Evolutionary conservation across 495 filamentous ascomycete species (phyloP), one percentile per base, ranked within the genome.

Genomic region (Penicillium samsonianum): DNA sequence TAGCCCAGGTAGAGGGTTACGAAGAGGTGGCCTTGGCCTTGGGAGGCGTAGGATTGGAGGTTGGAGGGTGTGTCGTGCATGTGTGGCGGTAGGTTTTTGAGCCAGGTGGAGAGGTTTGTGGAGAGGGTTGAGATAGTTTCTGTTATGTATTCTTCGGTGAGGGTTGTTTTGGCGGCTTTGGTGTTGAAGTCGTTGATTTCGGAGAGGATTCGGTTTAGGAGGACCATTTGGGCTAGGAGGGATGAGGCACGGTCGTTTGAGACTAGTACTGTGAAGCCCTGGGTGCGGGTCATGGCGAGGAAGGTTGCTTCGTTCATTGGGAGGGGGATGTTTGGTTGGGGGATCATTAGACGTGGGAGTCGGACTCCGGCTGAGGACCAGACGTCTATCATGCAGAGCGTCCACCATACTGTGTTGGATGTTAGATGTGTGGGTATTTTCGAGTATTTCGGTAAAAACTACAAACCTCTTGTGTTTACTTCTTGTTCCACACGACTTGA

Each of bases 341-440:
- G 68, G 37, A 60, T 62, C 35, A 72, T 59, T 22, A 63, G 60
- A 10, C 61, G 48, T 12, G 74, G 72, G 20, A 76, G 64, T 17
- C 65, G 52, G 8, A 76, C 64, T 1, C 72, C 75, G 2, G 65
- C 59, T 7, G 74, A 70, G 17, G 67, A 68, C 75, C 75, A 78
- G 12, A 70, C 63, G 58, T 78, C 75, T 42, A 76, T 73, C 75
- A 78, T 76, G 53, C 67, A 72, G 2, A 78, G 56, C 5, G 72
- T 61, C 72, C 72, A 76, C 73, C 74, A 78, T 10, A 72, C 69
- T 73, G 33, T 19, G 12, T 43, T 43, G 5, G 2, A n/a, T 12
- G 43, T 55, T 30, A 57, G 40, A 26, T 25, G 44, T 31, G 40
- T 17, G 11, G 4, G 9, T 53, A 10, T 11, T 14, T 28, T 8